These are phyloP conservation scores for Saccharomycopsis fermentans DNA, from an alignment of 805 yeast genomes.

Conservation along the genomic window DNA sequence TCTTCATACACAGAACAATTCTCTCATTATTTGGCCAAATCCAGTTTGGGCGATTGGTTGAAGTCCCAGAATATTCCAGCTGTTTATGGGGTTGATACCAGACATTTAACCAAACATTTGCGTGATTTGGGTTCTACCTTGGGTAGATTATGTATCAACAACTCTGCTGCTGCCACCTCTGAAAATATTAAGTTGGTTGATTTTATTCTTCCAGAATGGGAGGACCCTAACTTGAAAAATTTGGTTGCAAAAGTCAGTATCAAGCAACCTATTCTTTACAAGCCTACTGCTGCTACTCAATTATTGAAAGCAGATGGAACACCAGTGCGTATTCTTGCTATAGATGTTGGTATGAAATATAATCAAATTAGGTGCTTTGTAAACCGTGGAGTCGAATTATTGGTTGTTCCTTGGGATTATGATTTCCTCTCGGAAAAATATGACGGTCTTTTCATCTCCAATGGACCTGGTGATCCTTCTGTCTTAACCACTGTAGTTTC, in stretches of 20 bases:
- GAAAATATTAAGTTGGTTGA: conserved; percentile 28
- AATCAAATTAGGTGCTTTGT: conserved; percentile 97
- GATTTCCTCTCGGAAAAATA: conserved; percentile 72
- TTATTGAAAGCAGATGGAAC: conserved; percentile 53
- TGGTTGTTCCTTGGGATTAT: conserved; percentile 93
- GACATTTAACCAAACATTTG: conserved; percentile 85
- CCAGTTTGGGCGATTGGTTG: conserved; percentile 91
- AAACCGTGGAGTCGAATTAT: conserved; percentile 88
- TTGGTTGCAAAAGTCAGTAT: conserved; percentile 86
- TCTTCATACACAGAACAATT: conserved; percentile 95
- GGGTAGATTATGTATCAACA: conserved; percentile 67
- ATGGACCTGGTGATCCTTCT: conserved; percentile 99
- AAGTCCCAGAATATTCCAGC: conserved; percentile 90
- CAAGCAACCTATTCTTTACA: conserved; percentile 63
- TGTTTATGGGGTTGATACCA: conserved; percentile 94
- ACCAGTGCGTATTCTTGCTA: conserved; percentile 70
- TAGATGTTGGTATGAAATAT: conserved; percentile 97
- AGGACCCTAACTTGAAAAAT: conserved; percentile 84
- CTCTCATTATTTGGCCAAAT: conserved; percentile 86
- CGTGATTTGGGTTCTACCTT: conserved; percentile 89
- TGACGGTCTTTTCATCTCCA: conserved; percentile 92
- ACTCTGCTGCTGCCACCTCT: conserved; percentile 25
- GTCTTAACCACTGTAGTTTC: conserved; percentile 61
- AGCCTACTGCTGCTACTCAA: conserved; percentile 49
- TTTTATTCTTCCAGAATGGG: conserved; percentile 78